Evolutionary conservation across 345 rosid genomes (phyloP).

Genomic region (Raphanus raphanistrum): DNA sequence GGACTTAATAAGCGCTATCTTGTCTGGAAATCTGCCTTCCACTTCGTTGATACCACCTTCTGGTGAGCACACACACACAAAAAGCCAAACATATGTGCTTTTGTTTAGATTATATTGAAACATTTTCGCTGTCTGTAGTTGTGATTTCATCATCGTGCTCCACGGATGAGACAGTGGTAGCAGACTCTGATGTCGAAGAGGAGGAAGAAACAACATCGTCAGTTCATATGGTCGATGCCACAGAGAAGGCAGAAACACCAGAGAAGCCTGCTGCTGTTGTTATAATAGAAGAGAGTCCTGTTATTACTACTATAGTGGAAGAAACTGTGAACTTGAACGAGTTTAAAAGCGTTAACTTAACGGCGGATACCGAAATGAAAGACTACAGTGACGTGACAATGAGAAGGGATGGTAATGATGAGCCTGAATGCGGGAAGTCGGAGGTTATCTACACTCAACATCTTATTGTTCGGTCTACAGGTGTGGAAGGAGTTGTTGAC

Average conservation of each 20-base stretch:
- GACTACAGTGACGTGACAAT: slow-evolving; percentile 30
- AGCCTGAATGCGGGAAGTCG: slow-evolving; percentile 56
- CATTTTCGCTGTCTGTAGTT: slow-evolving; percentile 47
- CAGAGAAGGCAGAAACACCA: slow-evolving; percentile 36
- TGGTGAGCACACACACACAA: slow-evolving; percentile 45
- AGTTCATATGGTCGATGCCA: slow-evolving; percentile 34
- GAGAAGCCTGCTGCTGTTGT: slow-evolving; percentile 33
- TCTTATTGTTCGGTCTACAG: slow-evolving; percentile 45
- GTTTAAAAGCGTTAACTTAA: slow-evolving; percentile 48
- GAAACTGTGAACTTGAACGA: slow-evolving; percentile 47
- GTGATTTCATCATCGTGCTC: slow-evolving; percentile 88
- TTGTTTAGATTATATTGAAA: slow-evolving; percentile 5
- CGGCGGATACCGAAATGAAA: slow-evolving; percentile 20
- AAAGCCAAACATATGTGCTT: neutral
- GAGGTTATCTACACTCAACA: slow-evolving; percentile 71
- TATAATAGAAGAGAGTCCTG: slow-evolving; percentile 34
- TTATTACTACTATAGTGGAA: slow-evolving; percentile 20
- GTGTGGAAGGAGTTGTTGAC: slow-evolving; percentile 46
- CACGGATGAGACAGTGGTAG: slow-evolving; percentile 92
- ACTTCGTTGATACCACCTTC: slow-evolving; percentile 55
- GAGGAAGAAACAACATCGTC: slow-evolving; percentile 52
- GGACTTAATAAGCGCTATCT: slow-evolving; percentile 61
- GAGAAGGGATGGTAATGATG: slow-evolving; percentile 46
- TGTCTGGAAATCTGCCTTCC: slow-evolving; percentile 67
- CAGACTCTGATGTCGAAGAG: slow-evolving; percentile 77